Evolutionary conservation across 2,329 filamentous ascomycete genomes (phyloP), one percentile per base, ranked within the genome.

Genomic region (Cadophora luteo-olivacea): DNA sequence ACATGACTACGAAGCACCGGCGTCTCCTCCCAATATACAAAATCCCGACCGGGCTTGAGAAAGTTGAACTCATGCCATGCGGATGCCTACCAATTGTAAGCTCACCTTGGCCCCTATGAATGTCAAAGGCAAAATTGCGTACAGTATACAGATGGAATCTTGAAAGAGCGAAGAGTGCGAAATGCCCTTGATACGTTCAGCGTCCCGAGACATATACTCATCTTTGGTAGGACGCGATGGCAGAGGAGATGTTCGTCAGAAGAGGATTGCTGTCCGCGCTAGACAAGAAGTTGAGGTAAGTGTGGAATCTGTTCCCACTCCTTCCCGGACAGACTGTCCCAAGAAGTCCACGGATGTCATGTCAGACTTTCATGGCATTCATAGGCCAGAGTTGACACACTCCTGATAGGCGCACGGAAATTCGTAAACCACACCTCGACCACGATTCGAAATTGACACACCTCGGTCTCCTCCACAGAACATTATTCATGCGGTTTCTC

Each of bases 1-100:
- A 38, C 57, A 60, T 55, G 51, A 55, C 24, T 16, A 29, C 36
- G 6, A 60, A 41, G n/a, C 57, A 60, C 2, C 57, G 33, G 45
- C 33, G 32, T 5, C 19, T 38, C 22, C 32, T 60, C 1, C 57
- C 57, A 11, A 36, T 16, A 38, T 33, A 9, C 57, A 60, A 60
- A 24, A 19, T 38, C 12, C 57, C 57, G 3, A 24, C 12, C 12
- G 57, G 57, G 7, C 22, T 38, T 9, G 33, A 33, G 57, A 32
- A 41, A 0, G 22, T 60, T 36, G 57, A 41, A 38, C 33, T 60
- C 22, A 25, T 38, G 8, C 33, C 57, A 16, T 41, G 57, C 22
- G 57, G 57, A 38, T 60, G 57, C 25, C 22, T 60, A 33, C 57
- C 57, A 38, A 22, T 60, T 24, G 45, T 49, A 49, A 49, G 45